Conservation (phyloP, 2,329 filamentous ascomycete genomes). For the Aspergillus phoenicis region DNA sequence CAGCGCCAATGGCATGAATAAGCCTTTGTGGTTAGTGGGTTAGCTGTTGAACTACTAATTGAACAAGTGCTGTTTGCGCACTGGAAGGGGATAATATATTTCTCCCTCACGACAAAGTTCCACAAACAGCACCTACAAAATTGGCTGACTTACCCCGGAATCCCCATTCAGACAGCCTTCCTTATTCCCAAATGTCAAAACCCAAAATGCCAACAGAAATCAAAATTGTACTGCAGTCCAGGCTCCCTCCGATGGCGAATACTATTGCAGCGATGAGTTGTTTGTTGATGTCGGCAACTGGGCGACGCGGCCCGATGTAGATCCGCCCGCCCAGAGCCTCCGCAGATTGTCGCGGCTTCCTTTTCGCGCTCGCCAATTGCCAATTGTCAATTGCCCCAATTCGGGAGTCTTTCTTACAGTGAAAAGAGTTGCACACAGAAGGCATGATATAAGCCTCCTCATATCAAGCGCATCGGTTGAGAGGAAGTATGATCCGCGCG, state of each 20-base stretch:
- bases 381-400: neutral
- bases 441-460: slow-evolving; percentile 11
- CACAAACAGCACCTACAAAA: neutral
- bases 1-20: slow-evolving; percentile 83
- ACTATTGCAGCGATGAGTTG: slow-evolving; percentile 6
- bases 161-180: slow-evolving; percentile 40
- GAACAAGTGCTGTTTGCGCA: neutral
- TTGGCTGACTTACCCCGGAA: slow-evolving; percentile 44
- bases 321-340: slow-evolving; percentile 28
- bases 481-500: slow-evolving; percentile 15
- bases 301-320: slow-evolving; percentile 38
- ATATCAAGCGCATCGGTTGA: neutral
- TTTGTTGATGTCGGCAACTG: slow-evolving; percentile 32
- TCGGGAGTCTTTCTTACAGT: neutral
- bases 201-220: slow-evolving; percentile 7
- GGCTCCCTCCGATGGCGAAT: neutral
- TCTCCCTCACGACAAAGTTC: neutral
- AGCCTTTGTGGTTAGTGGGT: slow-evolving; percentile 59
- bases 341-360: slow-evolving; percentile 4
- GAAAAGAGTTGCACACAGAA: neutral
- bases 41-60: neutral
- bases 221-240: slow-evolving; percentile 7
- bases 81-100: slow-evolving; percentile 15
- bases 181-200: neutral
- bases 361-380: slow-evolving; percentile 1